These are phyloP conservation scores for Citrus mangshanensis DNA, from an alignment of 345 rosid species.

Conservation along the genomic window DNA sequence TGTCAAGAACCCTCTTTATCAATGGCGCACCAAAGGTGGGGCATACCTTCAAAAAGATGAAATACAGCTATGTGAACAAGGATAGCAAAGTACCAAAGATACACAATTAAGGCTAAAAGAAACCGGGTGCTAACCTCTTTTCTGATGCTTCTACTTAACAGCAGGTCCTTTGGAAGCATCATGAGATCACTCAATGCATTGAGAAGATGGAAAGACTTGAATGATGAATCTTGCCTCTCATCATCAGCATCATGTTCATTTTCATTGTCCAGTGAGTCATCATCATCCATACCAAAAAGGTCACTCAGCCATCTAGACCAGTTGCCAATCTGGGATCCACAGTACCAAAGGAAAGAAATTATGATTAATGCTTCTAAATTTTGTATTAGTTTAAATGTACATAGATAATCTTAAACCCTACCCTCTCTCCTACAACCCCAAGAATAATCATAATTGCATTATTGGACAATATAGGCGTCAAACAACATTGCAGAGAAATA, in stretches of 20 bases:
- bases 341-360: background rate
- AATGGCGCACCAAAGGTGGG: constrained; percentile 71
- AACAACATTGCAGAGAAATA: background rate
- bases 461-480: background rate
- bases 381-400: background rate
- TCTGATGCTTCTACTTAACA: constrained; percentile 57
- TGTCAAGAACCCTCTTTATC: constrained; percentile 74
- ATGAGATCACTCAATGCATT: constrained; percentile 90
- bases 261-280: constrained; percentile 37
- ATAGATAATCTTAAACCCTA: background rate
- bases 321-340: constrained; percentile 73
- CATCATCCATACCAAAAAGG: constrained; percentile 76
- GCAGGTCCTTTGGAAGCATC: constrained; percentile 99
- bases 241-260: constrained; percentile 33
- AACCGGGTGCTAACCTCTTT: constrained; percentile 58
- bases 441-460: background rate
- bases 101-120: background rate
- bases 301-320: constrained; percentile 96
- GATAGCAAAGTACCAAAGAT: background rate
- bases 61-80: constrained; percentile 13
- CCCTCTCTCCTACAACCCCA: background rate
- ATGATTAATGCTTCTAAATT: background rate
- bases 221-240: constrained; percentile 43
- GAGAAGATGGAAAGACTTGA: constrained; percentile 76
- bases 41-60: constrained; percentile 58